phyloP scores from a whole-genome alignment of 345 rosid species.

The Barbarea vulgaris region DNA sequence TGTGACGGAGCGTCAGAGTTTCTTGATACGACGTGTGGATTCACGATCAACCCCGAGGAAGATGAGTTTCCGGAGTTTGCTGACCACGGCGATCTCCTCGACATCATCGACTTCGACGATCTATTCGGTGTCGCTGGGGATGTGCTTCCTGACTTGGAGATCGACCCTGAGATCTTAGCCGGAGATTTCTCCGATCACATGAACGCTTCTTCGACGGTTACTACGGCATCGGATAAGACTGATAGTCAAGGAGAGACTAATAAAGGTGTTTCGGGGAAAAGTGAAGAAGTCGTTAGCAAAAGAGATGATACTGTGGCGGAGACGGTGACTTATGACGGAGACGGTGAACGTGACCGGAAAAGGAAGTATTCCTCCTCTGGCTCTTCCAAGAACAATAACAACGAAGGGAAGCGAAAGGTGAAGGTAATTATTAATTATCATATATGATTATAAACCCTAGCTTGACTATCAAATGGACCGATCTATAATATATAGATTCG shows the following conservation, averaged over 20 bases:
- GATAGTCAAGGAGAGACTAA: conserved; percentile 56
- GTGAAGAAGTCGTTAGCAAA: conserved; percentile 45
- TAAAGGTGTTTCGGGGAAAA: conserved; percentile 39
- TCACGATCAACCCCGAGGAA: conserved; percentile 41
- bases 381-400: conserved; percentile 40
- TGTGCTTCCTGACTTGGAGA: conserved; percentile 70
- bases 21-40: conserved; percentile 44
- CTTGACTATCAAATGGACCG: background rate
- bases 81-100: conserved; percentile 58
- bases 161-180: conserved; percentile 58
- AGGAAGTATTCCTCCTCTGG: conserved; percentile 54
- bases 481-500: background rate
- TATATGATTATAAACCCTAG: conserved; percentile 22
- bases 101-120: conserved; percentile 82
- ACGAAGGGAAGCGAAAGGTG: conserved; percentile 36
- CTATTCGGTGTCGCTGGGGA: conserved; percentile 63
- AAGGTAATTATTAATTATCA: conserved; percentile 21
- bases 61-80: conserved; percentile 61
- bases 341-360: conserved; percentile 44
- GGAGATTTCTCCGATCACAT: conserved; percentile 54
- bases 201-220: conserved; percentile 35
- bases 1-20: conserved; percentile 48
- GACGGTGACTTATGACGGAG: conserved; percentile 24
- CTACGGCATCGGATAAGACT: conserved; percentile 31
- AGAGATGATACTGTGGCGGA: conserved; percentile 31